Percentiles rank a stretch among this genome's conserved stretches.
phyloP scores from a whole-genome alignment of 140 eudicot species.

The Bidens hawaiensis region DNA sequence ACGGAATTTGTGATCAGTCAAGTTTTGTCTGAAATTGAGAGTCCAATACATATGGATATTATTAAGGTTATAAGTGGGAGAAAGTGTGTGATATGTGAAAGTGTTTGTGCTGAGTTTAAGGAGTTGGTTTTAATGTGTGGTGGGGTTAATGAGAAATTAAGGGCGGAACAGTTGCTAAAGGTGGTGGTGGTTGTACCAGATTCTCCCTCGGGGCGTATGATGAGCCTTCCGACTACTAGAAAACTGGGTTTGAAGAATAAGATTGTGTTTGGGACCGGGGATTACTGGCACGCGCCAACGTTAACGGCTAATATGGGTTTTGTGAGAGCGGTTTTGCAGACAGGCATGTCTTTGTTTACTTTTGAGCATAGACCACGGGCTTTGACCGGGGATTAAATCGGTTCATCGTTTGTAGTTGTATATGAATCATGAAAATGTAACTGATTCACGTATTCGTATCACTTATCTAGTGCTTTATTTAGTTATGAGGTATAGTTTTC shows the following conservation, averaged over 20 bases:
- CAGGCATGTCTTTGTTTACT: slow-evolving; percentile 79
- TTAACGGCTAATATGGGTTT: slow-evolving; percentile 91
- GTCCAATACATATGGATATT: slow-evolving; percentile 62
- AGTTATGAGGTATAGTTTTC: too few relatives aligned
- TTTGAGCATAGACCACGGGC: slow-evolving; percentile 86
- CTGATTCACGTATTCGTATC: too few relatives aligned
- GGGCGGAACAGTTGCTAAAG: slow-evolving; percentile 50
- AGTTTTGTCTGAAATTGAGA: slow-evolving; percentile 58
- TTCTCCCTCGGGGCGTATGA: slow-evolving; percentile 66
- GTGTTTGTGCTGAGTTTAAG: slow-evolving; percentile 59
- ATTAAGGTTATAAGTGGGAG: slow-evolving; percentile 42
- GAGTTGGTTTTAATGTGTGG: slow-evolving; percentile 89
- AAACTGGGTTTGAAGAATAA: slow-evolving; percentile 84
- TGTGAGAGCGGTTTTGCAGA: slow-evolving; percentile 87
- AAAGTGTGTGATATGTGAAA: slow-evolving; percentile 65
- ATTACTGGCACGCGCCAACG: slow-evolving; percentile 69
- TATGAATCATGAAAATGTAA: not conserved
- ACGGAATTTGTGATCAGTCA: slow-evolving; percentile 72
- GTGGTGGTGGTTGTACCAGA: slow-evolving; percentile 66
- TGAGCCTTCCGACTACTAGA: slow-evolving; percentile 76
- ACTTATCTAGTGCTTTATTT: too few relatives aligned
- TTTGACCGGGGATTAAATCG: slow-evolving; percentile 60
- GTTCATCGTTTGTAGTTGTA: not conserved
- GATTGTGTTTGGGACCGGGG: slow-evolving; percentile 87
- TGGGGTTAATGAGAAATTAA: slow-evolving; percentile 66